Evolutionary conservation across 495 filamentous ascomycete species (phyloP), one percentile per base, ranked within the genome.

Genomic region (Penicillium macrosclerotiorum): DNA sequence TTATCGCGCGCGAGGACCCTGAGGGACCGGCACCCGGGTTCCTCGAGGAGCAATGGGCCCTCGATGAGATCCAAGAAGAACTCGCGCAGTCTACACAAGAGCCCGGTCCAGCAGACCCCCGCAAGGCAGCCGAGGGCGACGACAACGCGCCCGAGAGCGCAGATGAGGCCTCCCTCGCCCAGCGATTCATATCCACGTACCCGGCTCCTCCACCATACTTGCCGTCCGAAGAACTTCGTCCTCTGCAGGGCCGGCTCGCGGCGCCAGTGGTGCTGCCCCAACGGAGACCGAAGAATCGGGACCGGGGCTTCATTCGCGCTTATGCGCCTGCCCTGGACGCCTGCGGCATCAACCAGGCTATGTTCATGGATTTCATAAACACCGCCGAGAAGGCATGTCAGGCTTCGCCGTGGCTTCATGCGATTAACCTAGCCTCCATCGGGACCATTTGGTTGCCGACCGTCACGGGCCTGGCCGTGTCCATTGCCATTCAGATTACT

Each of bases 291-390:
- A 56, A 55, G 44, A 40, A 47, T n/a, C 56, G 61, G 8, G 47
- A 59, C 14, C 61, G 61, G 19, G 62, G 58, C 13, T 65, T 66
- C 45, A 57, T 63, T 27, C 56, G 55, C 25, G 60, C 76, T 2
- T 82, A 82, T 62, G 72, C 79, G 0, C 79, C 78, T 1, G 61
- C 69, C 1, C 65, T 82, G 0, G 63, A 59, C 1, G 67, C 75
- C 4, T 72, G 64, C 30, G 77, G 71, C 0, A 73, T 84, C 51
- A 68, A 75, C 47, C 67, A 81, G 42, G 41, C 42, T 14, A 74
- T 68, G 12, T 84, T 79, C 48, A 45, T 82, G 2, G 64, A 75
- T n/a, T 83, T 84, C 45, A 54, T 83, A 8, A 64, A 55, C 23
- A 72, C 63, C 5, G 67, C 74, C 27, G 65, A 79, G 33, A 63